Conservation (phyloP, 2,329 filamentous ascomycete species). For the Pseudogymnoascus sp. region DNA sequence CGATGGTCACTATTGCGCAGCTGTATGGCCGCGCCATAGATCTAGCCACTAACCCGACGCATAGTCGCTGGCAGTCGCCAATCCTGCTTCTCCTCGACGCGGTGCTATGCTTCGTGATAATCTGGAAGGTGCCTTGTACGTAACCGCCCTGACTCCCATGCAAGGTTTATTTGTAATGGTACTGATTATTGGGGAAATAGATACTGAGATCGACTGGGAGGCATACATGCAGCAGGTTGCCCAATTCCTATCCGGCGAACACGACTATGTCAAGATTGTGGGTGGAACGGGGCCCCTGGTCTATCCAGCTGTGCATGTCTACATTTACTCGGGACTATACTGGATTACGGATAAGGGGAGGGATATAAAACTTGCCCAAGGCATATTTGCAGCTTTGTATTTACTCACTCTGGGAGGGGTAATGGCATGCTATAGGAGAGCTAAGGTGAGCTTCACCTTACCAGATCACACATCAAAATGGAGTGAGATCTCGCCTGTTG, state of each 20-base stretch:
- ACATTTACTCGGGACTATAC: slow-evolving; percentile 77
- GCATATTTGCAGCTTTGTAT: slow-evolving; percentile 74
- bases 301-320: slow-evolving; percentile 90
- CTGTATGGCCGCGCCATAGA: slow-evolving; percentile 22
- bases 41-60: slow-evolving; percentile 43
- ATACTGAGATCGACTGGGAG: slow-evolving; percentile 96
- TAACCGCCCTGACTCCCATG: slow-evolving; percentile 11
- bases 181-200: slow-evolving; percentile 33
- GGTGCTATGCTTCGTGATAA: slow-evolving; percentile 61
- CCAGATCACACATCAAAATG: not conserved
- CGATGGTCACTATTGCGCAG: slow-evolving; percentile 1
- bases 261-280: slow-evolving; percentile 76
- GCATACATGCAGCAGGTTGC: slow-evolving; percentile 93
- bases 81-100: slow-evolving; percentile 63
- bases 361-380: slow-evolving; percentile 73
- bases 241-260: slow-evolving; percentile 73
- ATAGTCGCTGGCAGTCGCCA: slow-evolving; percentile 52
- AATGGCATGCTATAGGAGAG: slow-evolving; percentile 70
- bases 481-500: slow-evolving; percentile 9
- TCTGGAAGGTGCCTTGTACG: slow-evolving; percentile 78
- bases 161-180: not conserved
- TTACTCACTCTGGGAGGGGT: slow-evolving; percentile 66
- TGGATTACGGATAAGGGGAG: slow-evolving; percentile 65
- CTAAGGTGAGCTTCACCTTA: slow-evolving; percentile 43
- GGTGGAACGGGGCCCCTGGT: slow-evolving; percentile 89